These are phyloP conservation scores for Solanum medicagineum DNA, from an alignment of 257 asterid species.

Conservation along the genomic window DNA sequence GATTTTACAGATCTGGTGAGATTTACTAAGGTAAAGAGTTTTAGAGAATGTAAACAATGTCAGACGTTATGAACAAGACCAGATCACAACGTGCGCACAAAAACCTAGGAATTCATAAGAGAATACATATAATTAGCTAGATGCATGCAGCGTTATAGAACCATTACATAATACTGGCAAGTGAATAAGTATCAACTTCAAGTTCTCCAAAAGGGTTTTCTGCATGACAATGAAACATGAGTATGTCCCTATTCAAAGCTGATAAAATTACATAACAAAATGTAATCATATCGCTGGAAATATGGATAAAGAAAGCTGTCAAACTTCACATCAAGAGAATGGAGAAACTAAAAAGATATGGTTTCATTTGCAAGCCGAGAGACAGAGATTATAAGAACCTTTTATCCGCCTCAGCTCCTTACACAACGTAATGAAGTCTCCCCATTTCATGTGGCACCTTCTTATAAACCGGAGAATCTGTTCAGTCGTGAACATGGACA, in stretches of 20 bases:
- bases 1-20: not conserved
- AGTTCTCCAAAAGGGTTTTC: not conserved
- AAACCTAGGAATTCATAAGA: not conserved
- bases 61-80: not conserved
- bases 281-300: not conserved
- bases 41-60: not conserved
- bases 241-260: not conserved
- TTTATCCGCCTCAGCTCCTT: constrained; percentile 98
- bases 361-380: not conserved
- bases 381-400: constrained; percentile 29
- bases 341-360: not conserved
- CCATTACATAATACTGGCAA: not conserved
- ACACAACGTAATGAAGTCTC: constrained; percentile 96
- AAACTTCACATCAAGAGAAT: not conserved
- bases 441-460: constrained; percentile 99
- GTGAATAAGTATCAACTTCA: not conserved
- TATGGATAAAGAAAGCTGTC: not conserved
- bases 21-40: not conserved
- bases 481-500: constrained; percentile 97
- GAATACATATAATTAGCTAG: not conserved
- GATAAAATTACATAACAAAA: not conserved
- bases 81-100: not conserved
- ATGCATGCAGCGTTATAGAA: not conserved
- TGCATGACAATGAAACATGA: not conserved
- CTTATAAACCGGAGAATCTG: constrained; percentile 97